These are phyloP conservation scores for Magnolia officinalis DNA, from an alignment of 164 flowering plant genomes.

Conservation along the genomic window DNA sequence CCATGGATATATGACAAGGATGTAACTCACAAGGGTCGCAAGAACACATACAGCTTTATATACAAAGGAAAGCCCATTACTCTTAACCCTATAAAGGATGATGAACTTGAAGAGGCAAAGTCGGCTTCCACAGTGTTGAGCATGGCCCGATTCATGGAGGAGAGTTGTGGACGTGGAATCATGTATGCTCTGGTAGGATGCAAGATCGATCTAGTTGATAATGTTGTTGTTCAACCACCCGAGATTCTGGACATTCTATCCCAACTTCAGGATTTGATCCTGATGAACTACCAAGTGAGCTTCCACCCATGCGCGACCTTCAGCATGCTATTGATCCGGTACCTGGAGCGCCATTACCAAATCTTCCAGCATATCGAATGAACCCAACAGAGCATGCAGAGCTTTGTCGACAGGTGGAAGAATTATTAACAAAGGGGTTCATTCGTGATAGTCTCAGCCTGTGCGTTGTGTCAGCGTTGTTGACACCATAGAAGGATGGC, in stretches of 20 bases:
- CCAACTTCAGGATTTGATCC: background rate
- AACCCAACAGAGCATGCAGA: slow-evolving; percentile 8
- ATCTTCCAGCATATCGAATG: background rate
- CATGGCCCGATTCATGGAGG: no score
- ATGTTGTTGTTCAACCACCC: background rate
- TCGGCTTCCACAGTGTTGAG: no score
- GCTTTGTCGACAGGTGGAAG: background rate
- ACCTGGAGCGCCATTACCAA: background rate
- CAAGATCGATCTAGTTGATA: no score
- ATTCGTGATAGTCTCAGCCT: slow-evolving; percentile 1
- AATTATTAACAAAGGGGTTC: background rate
- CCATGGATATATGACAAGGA: no score
- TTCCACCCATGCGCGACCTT: background rate
- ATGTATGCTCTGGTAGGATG: no score
- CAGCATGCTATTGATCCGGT: background rate
- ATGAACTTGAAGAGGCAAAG: no score
- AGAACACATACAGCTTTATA: no score
- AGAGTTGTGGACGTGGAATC: no score
- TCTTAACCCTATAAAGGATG: no score
- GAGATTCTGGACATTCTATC: background rate
- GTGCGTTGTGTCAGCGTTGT: background rate
- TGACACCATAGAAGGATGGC: background rate
- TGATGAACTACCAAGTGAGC: background rate
- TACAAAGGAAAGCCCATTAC: no score
- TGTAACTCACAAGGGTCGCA: no score